Evolutionary conservation across 2,329 filamentous ascomycete genomes (phyloP).

Genomic region (Huntiella abstrusa): DNA sequence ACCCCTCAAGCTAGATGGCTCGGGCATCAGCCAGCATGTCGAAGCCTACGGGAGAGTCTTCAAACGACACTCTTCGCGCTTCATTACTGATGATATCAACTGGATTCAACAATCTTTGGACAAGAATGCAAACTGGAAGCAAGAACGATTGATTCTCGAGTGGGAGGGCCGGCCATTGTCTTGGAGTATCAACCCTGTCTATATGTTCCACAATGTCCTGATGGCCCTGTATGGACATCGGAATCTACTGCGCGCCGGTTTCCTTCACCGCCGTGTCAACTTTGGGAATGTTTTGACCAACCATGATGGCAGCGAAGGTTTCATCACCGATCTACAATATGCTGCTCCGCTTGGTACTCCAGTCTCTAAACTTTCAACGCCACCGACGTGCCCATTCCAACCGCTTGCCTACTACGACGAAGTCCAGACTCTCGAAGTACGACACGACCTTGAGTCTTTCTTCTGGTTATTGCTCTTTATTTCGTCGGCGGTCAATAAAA

Average conservation of each 20-base stretch:
- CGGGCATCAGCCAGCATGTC: background rate
- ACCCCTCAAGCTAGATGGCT: background rate
- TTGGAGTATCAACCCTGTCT: background rate
- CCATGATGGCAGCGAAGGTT: background rate
- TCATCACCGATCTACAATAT: background rate
- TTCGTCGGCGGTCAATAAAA: background rate
- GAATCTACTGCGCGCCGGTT: background rate
- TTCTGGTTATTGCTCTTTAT: background rate
- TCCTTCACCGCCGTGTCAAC: background rate
- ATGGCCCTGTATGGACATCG: background rate
- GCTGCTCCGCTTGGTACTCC: background rate
- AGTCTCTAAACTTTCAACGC: background rate
- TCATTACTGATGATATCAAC: background rate
- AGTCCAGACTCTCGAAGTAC: background rate
- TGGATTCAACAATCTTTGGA: background rate
- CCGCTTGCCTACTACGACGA: background rate
- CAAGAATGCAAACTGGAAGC: background rate
- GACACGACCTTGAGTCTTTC: background rate
- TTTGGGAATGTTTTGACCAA: background rate
- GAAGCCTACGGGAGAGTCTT: background rate
- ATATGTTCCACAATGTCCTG: background rate
- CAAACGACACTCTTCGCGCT: background rate
- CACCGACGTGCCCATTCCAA: background rate
- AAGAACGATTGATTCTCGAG: background rate
- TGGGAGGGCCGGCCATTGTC: background rate